A percentile compares a stretch with the other conserved stretches of the same genome.
These are phyloP conservation scores for Golubevia pallescens DNA, from an alignment of 1,284 basidiomycete genomes.

Conservation along the genomic window DNA sequence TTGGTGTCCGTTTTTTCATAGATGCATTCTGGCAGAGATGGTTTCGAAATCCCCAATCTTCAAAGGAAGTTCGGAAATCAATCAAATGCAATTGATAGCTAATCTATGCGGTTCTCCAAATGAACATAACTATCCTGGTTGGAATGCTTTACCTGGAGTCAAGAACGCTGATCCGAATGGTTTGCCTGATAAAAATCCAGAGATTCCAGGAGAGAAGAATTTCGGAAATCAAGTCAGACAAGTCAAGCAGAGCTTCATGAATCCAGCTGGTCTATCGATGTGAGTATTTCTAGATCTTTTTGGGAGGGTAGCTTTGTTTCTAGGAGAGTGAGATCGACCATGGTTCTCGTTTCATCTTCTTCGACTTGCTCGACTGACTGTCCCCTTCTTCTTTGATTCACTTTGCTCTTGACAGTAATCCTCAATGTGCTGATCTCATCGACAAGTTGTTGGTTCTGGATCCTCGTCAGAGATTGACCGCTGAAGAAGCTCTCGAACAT, in stretches of 20 bases:
- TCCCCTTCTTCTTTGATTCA: no score
- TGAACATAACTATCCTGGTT: conserved; percentile 49
- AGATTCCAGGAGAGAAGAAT: conserved; percentile 34
- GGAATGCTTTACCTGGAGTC: conserved; percentile 46
- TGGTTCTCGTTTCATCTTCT: background rate
- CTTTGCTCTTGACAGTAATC: background rate
- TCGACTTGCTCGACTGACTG: no score
- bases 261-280: conserved; percentile 2
- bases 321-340: no score
- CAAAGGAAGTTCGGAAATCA: conserved; percentile 54
- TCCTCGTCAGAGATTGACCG: conserved; percentile 50
- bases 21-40: conserved; percentile 60
- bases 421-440: conserved; percentile 43
- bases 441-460: conserved; percentile 53
- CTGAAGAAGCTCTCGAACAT: conserved; percentile 51
- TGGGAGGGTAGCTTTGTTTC: no score
- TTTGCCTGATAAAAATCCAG: conserved; percentile 36
- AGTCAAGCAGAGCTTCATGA: conserved; percentile 35
- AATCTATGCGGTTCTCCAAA: conserved; percentile 52
- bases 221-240: conserved; percentile 38
- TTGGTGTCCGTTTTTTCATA: conserved; percentile 1
- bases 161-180: conserved; percentile 53
- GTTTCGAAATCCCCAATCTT: conserved; percentile 50
- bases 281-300: conserved; percentile 6
- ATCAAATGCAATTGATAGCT: conserved; percentile 57